Base-by-base conservation (phyloP, 23 red algal species). In the Chondrus crispus region DNA sequence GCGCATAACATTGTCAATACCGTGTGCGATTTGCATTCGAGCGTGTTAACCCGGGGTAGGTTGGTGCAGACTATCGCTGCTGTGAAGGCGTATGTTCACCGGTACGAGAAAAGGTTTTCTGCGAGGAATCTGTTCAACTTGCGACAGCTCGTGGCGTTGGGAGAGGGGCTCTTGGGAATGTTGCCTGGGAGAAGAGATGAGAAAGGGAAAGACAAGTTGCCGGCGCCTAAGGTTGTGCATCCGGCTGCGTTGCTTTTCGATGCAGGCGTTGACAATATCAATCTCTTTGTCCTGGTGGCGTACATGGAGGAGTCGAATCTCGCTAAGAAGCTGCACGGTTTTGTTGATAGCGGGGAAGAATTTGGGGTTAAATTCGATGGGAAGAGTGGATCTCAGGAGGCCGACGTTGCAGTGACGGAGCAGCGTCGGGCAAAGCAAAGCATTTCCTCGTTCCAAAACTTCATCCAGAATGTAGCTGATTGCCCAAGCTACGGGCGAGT, bases 1-100 rank as follows among this genome's bases (percentile, higher is more conserved):
- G 97, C 93, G 32, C 97, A 99, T 62, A 96, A 99, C 66, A 75
- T 99, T 28, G 73, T 85, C 22, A 93, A 85, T 33, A 95, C 97
- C n/a, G 53, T 99, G 47, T 93, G 79, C 40, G 94, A 93, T 1
- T 89, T 96, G 68, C 77, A 95, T 76, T 49, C 91, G 9, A 80
- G 48, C 12, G 28, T 73, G 70, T 68, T 96, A 22, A 81, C 85
- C 14, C 43, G 51, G 24, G 51, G 51, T 2, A 68, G 70, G 33
- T 37, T 92, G 9, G 42, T 26, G 43, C 55, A 42, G 26, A 88
- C 83, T 7, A 86, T 24, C 39, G 13, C 2, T 20, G 92, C 86
- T n/a, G 39, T 95, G 46, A 42, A 58, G 42, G 71, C 68, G 2
- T 98, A 98, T 75, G 72, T 58, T 3, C 18, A 50, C 2, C 53